A percentile compares a stretch with the other conserved stretches of the same genome.
These are phyloP conservation scores for Malus fusca DNA, from an alignment of 306 rosid species.

Conservation along the genomic window DNA sequence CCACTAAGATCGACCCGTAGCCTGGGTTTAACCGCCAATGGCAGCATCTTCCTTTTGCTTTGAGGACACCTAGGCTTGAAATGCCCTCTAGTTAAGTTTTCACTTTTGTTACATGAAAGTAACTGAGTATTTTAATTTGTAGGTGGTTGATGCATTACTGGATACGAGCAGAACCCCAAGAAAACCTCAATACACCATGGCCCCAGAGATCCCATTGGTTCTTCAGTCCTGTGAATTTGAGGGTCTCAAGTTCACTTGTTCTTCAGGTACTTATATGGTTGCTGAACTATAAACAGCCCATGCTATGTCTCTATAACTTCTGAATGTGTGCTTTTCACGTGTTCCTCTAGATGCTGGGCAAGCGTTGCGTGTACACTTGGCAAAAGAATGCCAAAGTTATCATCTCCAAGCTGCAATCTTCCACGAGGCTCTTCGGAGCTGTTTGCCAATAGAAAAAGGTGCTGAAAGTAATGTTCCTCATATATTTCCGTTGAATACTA, in stretches of 20 bases:
- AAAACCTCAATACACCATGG: conserved; percentile 85
- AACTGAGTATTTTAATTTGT: conserved; percentile 25
- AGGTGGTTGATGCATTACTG: conserved; percentile 67
- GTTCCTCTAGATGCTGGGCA: conserved; percentile 47
- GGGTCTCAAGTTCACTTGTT: conserved; percentile 57
- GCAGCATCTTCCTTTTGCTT: not conserved
- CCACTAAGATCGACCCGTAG: not conserved
- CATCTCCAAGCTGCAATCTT: conserved; percentile 79
- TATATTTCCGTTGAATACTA: not conserved
- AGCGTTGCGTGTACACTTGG: conserved; percentile 52
- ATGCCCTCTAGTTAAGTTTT: not conserved
- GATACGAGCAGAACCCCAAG: conserved; percentile 49
- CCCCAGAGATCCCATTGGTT: conserved; percentile 80
- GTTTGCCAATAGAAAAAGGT: conserved; percentile 50
- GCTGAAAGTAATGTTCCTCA: conserved; percentile 17
- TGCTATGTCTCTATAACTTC: conserved; percentile 2
- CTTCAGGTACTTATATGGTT: conserved; percentile 50
- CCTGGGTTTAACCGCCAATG: not conserved
- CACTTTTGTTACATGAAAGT: not conserved
- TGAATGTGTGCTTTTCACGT: conserved; percentile 8
- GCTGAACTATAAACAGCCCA: not conserved
- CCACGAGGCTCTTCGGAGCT: conserved; percentile 62
- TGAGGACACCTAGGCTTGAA: not conserved
- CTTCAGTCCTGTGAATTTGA: conserved; percentile 89
- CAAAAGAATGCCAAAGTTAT: conserved; percentile 49